phyloP scores from a whole-genome alignment of 495 filamentous ascomycete genomes.

The Polyplosphaeria fusca region DNA sequence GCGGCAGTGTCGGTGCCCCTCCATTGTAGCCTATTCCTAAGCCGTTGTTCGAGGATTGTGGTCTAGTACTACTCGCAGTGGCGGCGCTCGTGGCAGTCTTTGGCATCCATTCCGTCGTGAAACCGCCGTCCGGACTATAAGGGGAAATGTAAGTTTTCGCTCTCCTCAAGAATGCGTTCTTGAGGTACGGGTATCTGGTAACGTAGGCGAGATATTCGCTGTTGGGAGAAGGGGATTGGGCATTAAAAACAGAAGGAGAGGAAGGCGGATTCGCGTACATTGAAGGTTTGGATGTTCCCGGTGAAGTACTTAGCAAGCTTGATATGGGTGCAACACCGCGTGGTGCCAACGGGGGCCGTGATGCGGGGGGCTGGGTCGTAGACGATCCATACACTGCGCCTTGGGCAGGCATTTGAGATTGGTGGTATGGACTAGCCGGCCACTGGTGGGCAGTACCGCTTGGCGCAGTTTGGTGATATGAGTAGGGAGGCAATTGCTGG shows the following conservation, averaged over 20 bases:
- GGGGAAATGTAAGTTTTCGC: slow-evolving; percentile 39
- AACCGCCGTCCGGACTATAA: slow-evolving; percentile 37
- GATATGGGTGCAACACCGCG: slow-evolving; percentile 25
- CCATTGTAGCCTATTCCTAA: slow-evolving; percentile 4
- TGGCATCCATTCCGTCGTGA: slow-evolving; percentile 35
- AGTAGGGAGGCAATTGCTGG: slow-evolving; percentile 16
- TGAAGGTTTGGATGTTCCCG: slow-evolving; percentile 24
- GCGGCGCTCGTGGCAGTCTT: not conserved
- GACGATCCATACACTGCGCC: slow-evolving; percentile 12
- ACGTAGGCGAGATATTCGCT: slow-evolving; percentile 37
- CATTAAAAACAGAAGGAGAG: slow-evolving; percentile 23
- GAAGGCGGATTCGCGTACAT: slow-evolving; percentile 30
- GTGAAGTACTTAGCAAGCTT: slow-evolving; percentile 25
- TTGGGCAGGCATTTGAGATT: slow-evolving; percentile 6
- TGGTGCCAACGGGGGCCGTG: slow-evolving; percentile 15
- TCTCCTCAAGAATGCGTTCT: slow-evolving; percentile 39
- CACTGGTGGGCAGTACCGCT: not conserved
- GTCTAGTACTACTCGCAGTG: not conserved
- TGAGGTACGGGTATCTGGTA: slow-evolving; percentile 42
- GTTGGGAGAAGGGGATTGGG: slow-evolving; percentile 25
- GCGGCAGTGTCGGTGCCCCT: not conserved
- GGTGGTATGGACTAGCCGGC: slow-evolving; percentile 13
- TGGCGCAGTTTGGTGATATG: slow-evolving; percentile 15
- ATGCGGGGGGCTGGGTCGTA: slow-evolving; percentile 11
- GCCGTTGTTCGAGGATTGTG: not conserved